Base-by-base conservation (phyloP, 2,329 filamentous ascomycete species). In the Coleophoma crateriformis region DNA sequence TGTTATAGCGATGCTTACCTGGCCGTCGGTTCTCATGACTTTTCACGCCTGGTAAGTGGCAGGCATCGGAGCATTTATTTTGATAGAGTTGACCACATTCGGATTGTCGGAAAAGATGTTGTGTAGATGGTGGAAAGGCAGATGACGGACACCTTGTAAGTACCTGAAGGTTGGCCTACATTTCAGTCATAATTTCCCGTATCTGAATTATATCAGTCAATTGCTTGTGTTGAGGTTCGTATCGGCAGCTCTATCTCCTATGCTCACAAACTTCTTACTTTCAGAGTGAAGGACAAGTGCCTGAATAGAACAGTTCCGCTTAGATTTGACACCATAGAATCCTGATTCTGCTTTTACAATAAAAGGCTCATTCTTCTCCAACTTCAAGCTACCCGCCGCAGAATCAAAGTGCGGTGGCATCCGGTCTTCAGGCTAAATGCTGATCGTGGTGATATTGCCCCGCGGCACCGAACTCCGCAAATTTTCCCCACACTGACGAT, bases 81-180 rank as follows among this genome's bases (percentile, higher is more conserved):
- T 37, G 45, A 27, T 27, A 27, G 27, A 27, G 27, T 27, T 27
- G 27, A 27, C 27, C 27, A 27, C 22, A 44, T 45, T 40, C 41
- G 13, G 40, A 27, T 32, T 17, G 45, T 13, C 40, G 45, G 27
- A 41, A 14, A 34, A 14, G 43, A 33, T 19, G 41, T 45, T 44
- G 22, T 3, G 15, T 45, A n/a, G 33, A 41, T 35, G 40, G 45
- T 27, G 35, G 17, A 11, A 11, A 35, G 34, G 46, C 33, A 46
- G 17, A 48, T 47, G 3, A 32, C 47, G 44, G 22, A 41, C 51
- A 48, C 51, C 58, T 58, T 64, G 61, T 62, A 62, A 62, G 60
- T 63, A 62, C 58, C 51, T 52, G 55, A 64, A 61, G 60, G 61
- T 64, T 61, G 49, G 61, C 55, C 54, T 50, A 57, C 54, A 50